Conservation (phyloP, 1,139 yeast genomes). For the Blastobotrys raffinosifermentans region DNA sequence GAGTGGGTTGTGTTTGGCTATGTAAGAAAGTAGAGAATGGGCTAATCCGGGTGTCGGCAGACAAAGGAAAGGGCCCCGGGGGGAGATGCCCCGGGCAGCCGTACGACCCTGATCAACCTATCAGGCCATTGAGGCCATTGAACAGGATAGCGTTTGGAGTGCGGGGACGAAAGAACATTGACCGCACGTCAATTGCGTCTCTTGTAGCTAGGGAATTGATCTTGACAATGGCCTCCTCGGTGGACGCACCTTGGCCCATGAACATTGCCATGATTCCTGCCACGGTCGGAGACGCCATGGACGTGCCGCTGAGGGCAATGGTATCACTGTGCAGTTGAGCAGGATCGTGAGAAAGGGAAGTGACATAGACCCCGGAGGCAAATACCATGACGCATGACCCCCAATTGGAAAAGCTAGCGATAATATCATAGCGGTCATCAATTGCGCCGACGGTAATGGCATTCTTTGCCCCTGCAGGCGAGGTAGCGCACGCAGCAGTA, state of each 20-base stretch:
- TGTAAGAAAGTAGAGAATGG: too few relatives aligned
- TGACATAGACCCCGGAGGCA: conserved; percentile 72
- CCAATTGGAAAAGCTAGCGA: conserved; percentile 83
- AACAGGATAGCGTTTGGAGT: conserved; percentile 44
- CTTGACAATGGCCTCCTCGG: conserved; percentile 28
- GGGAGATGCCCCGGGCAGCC: too few relatives aligned
- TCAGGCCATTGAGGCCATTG: conserved; percentile 37
- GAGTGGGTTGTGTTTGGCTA: too few relatives aligned
- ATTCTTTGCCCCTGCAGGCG: conserved; percentile 69
- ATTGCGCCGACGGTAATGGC: conserved; percentile 90
- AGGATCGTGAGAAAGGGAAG: conserved; percentile 23
- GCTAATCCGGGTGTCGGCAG: too few relatives aligned
- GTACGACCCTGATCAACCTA: too few relatives aligned
- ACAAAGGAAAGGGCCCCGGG: too few relatives aligned
- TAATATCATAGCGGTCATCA: conserved; percentile 61
- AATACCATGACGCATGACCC: conserved; percentile 82
- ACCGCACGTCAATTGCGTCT: conserved; percentile 26
- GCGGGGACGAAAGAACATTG: conserved; percentile 37
- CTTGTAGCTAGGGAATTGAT: conserved; percentile 19
- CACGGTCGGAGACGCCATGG: conserved; percentile 85
- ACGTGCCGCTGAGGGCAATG: conserved; percentile 64
- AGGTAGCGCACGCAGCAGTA: conserved; percentile 67
- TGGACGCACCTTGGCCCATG: conserved; percentile 51
- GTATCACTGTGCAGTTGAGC: conserved; percentile 20
- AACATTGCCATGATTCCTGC: conserved; percentile 66